Percentiles rank a stretch among this genome's conserved stretches.
These are phyloP conservation scores for Rutstroemia sp. DNA, from an alignment of 2,329 filamentous ascomycete genomes.

Conservation along the genomic window DNA sequence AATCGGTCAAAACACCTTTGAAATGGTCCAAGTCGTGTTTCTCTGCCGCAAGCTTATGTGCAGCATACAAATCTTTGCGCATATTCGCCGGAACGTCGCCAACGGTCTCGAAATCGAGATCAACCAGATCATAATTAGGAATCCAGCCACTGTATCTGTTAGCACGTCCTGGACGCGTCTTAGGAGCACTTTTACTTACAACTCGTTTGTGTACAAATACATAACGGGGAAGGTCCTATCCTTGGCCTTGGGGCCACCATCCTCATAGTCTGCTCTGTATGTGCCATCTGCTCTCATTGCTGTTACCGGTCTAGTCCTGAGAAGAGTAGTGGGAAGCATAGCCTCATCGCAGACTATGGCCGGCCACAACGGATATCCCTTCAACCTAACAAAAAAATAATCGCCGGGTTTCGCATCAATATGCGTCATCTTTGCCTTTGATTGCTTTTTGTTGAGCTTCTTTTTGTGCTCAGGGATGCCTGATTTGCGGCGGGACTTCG, in stretches of 20 bases:
- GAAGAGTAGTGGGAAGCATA: constrained; percentile 76
- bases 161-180: not conserved
- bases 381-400: constrained; percentile 86
- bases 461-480: constrained; percentile 62
- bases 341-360: constrained; percentile 89
- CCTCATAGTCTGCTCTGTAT: constrained; percentile 78
- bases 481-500: constrained; percentile 66
- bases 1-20: constrained; percentile 69
- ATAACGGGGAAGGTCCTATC: constrained; percentile 91
- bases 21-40: constrained; percentile 72
- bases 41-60: constrained; percentile 74
- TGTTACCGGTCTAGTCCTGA: constrained; percentile 75
- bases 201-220: constrained; percentile 93
- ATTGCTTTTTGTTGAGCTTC: constrained; percentile 81
- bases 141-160: constrained; percentile 69
- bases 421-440: constrained; percentile 61
- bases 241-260: constrained; percentile 76
- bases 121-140: constrained; percentile 71
- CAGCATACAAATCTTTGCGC: constrained; percentile 69
- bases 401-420: constrained; percentile 84
- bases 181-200: constrained; percentile 57
- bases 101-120: constrained; percentile 68
- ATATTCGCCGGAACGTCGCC: constrained; percentile 64
- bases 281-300: constrained; percentile 76
- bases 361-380: constrained; percentile 92